phyloP scores from a whole-genome alignment of 2,329 filamentous ascomycete species.

The Zymoseptoria ardabiliae region DNA sequence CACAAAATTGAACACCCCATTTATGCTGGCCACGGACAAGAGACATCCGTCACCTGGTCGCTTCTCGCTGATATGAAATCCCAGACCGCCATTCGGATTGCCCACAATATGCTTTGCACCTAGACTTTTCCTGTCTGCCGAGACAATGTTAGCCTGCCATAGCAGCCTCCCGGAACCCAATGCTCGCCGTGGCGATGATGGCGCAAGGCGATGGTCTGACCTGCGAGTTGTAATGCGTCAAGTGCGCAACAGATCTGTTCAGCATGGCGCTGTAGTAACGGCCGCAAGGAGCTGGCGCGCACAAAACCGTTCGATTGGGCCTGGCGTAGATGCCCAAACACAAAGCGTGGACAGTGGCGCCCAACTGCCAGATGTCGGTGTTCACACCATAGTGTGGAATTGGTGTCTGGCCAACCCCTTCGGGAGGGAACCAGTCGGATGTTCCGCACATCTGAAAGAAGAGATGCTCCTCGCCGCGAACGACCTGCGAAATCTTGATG shows the following conservation, averaged over 20 bases:
- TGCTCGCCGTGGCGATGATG: background rate
- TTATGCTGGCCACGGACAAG: too few species aligned
- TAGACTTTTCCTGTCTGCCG: too few species aligned
- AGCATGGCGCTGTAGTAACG: background rate
- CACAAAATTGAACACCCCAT: too few species aligned
- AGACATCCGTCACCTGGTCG: too few species aligned
- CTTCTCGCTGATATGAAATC: too few species aligned
- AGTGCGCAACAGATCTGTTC: too few species aligned
- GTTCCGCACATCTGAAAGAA: constrained; percentile 11
- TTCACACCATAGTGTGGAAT: constrained; percentile 7
- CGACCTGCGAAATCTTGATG: constrained; percentile 8
- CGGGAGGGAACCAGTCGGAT: constrained; percentile 14
- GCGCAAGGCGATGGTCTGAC: too few species aligned
- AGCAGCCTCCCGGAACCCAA: background rate
- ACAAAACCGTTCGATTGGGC: background rate
- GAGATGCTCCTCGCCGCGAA: constrained; percentile 1
- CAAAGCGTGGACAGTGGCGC: constrained; percentile 9
- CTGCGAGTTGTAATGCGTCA: too few species aligned
- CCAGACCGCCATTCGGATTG: too few species aligned
- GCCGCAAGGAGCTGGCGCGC: background rate
- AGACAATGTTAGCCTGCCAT: too few species aligned
- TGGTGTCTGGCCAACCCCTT: constrained; percentile 2
- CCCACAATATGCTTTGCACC: too few species aligned
- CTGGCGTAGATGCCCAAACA: background rate
- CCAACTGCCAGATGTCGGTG: constrained; percentile 15